A percentile compares a stretch with the other conserved stretches of the same genome.
Conservation (phyloP, 2,329 filamentous ascomycete genomes). For the Calonectria pauciramosa region DNA sequence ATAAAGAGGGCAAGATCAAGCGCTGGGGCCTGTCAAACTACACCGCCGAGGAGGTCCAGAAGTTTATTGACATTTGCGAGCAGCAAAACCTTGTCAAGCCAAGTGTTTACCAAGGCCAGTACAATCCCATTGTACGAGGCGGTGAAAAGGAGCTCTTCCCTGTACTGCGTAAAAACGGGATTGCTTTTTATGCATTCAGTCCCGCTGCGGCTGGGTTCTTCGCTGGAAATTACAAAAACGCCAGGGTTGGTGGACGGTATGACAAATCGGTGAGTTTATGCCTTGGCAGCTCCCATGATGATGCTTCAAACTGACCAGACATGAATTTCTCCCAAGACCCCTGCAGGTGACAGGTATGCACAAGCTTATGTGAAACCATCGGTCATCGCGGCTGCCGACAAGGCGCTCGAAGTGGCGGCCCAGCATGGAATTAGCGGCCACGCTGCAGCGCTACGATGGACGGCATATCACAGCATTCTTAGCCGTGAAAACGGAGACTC, state of each 20-base stretch:
- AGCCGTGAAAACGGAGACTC: constrained; percentile 49
- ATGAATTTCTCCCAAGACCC: not conserved
- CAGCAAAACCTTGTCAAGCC: constrained; percentile 57
- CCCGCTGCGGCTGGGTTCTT: constrained; percentile 43
- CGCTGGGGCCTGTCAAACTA: constrained; percentile 63
- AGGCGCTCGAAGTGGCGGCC: constrained; percentile 42
- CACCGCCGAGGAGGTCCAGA: constrained; percentile 57
- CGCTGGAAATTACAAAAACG: constrained; percentile 41
- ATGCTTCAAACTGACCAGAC: not conserved
- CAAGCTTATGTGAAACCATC: constrained; percentile 45
- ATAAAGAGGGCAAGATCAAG: constrained; percentile 58
- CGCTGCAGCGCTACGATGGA: constrained; percentile 58
- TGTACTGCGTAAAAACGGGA: constrained; percentile 55
- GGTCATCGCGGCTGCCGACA: constrained; percentile 45
- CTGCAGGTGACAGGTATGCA: constrained; percentile 42
- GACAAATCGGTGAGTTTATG: constrained; percentile 40
- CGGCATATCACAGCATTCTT: constrained; percentile 52
- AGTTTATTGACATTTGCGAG: constrained; percentile 59
- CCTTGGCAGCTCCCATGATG: not conserved
- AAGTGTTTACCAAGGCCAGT: constrained; percentile 62
- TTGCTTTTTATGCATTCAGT: constrained; percentile 60
- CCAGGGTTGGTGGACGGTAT: constrained; percentile 38
- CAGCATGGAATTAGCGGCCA: constrained; percentile 55
- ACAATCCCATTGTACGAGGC: constrained; percentile 59
- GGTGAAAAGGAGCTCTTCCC: constrained; percentile 59